Conservation (phyloP, 148 eudicot species). For the Vaccinium myrtillus region DNA sequence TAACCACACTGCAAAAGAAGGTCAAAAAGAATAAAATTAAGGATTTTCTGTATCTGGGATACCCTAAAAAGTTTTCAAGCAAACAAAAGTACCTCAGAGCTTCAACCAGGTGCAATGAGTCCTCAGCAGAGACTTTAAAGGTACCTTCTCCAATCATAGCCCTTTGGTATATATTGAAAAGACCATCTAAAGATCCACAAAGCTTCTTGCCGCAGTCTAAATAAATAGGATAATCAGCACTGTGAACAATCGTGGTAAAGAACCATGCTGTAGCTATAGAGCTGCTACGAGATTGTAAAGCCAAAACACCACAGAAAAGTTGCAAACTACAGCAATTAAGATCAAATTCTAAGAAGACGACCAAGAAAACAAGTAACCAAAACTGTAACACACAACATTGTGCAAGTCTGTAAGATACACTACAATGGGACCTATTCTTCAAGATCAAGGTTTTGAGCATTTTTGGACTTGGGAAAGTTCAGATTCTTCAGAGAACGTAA, state of each 20-base stretch:
- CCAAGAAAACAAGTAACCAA: background rate
- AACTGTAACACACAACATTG: background rate
- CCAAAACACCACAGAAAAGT: constrained; percentile 2
- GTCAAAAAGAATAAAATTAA: constrained; percentile 24
- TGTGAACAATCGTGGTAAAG: background rate
- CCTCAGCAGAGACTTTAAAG: constrained; percentile 93
- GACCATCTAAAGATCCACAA: constrained; percentile 90
- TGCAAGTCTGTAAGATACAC: background rate
- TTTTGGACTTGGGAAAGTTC: background rate
- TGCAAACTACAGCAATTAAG: background rate
- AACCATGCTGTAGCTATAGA: background rate
- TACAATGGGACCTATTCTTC: background rate
- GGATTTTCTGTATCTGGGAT: background rate
- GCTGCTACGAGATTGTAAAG: background rate
- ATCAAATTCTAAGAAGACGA: background rate
- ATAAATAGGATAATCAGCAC: constrained; percentile 17
- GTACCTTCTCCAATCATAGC: constrained; percentile 78
- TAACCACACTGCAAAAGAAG: constrained; percentile 72
- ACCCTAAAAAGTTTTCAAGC: constrained; percentile 2
- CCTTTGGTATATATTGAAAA: constrained; percentile 88
- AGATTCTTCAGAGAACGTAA: background rate
- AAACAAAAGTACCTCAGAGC: constrained; percentile 67
- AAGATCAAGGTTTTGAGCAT: background rate
- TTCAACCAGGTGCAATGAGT: constrained; percentile 92
- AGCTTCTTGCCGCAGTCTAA: constrained; percentile 91